Conservation (phyloP, 805 yeast species). For the Hanseniaspora vineae region DNA sequence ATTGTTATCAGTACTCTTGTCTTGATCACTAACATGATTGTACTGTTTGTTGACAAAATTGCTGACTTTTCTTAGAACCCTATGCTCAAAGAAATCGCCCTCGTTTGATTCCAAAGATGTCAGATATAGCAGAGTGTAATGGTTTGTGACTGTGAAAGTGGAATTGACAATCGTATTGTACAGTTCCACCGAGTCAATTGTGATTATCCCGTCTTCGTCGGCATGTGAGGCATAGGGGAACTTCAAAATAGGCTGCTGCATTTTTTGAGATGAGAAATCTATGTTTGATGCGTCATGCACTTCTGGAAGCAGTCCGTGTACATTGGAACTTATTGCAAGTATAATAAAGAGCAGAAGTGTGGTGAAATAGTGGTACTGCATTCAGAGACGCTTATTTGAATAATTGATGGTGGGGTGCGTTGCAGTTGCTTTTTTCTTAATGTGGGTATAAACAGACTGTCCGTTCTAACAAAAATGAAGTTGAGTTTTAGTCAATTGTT, state of each 20-base stretch:
- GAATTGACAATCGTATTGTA: neutral
- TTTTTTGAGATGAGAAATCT: neutral
- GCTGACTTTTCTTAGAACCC: constrained; percentile 1
- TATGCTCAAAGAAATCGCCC: neutral
- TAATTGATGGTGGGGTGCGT: too few species aligned
- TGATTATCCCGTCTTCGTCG: neutral
- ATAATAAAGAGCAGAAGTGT: too few species aligned
- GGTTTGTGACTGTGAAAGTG: neutral
- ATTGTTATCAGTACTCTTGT: neutral
- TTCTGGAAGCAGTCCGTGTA: too few species aligned
- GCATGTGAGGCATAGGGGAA: neutral
- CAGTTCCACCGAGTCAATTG: neutral
- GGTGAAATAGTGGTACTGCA: too few species aligned
- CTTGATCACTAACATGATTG: neutral
- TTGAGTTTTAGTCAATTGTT: too few species aligned
- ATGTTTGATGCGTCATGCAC: too few species aligned
- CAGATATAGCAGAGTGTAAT: neutral
- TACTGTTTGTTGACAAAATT: constrained; percentile 1
- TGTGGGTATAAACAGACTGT: too few species aligned
- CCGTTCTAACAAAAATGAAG: too few species aligned
- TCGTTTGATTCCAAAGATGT: neutral
- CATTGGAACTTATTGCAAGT: too few species aligned
- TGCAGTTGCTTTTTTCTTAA: too few species aligned
- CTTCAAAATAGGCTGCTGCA: neutral
- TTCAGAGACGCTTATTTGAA: too few species aligned